Conservation (phyloP, 768 basidiomycete species). For the Serendipita sp. region DNA sequence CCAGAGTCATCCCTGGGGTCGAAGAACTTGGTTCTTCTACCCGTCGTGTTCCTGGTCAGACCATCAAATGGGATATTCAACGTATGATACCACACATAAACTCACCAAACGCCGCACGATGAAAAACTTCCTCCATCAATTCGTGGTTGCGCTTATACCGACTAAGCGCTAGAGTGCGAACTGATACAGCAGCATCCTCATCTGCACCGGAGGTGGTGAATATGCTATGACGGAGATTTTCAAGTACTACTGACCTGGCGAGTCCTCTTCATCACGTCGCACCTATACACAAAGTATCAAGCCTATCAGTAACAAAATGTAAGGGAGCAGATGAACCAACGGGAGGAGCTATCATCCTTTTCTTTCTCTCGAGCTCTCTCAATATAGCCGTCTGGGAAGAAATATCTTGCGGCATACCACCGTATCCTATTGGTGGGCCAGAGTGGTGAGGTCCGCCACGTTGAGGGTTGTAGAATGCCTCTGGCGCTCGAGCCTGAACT, state of each 20-base stretch:
- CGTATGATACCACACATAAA: background rate
- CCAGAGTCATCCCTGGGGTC: background rate
- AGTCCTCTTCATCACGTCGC: background rate
- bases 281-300: background rate
- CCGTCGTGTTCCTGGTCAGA: background rate
- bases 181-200: slow-evolving; percentile 26
- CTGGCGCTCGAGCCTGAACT: background rate
- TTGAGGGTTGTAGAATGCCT: background rate
- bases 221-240: background rate
- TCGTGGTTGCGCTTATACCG: slow-evolving; percentile 71
- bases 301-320: background rate
- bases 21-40: background rate
- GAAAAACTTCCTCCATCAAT: slow-evolving; percentile 69
- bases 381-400: background rate
- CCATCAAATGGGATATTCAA: background rate
- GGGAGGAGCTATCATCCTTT: background rate
- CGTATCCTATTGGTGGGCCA: background rate
- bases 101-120: slow-evolving; percentile 47
- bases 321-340: background rate
- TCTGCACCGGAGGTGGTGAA: background rate
- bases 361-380: background rate
- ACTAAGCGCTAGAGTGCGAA: slow-evolving; percentile 50
- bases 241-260: background rate
- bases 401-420: background rate
- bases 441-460: background rate